Base-by-base conservation (phyloP, 139 green algal genomes). In the Raphidocelis subcapitata region DNA sequence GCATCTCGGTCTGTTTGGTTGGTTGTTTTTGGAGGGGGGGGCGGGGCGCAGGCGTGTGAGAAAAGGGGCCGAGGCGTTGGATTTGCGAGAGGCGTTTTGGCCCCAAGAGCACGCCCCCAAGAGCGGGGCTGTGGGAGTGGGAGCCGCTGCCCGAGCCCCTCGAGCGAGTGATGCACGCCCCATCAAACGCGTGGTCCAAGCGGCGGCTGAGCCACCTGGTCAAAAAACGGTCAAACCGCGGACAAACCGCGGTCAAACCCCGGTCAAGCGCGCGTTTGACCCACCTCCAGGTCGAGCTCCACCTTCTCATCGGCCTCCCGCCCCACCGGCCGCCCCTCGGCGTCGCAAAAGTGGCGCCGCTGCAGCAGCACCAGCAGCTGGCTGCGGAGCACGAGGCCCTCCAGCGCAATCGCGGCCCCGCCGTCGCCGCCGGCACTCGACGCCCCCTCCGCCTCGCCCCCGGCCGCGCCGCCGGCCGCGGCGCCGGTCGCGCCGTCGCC, bases 351-450 rank as follows among this genome's bases (percentile, higher is more conserved):
- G 61, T 84, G 82, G 24, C 81, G 69, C 33, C 81, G 72, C 76
- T 77, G 73, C 73, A 97, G 81, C 67, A 95, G 82, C 67, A 94
- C 87, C 49, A 92, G 73, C 73, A 98, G 77, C 88, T 97, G 92
- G 29, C 65, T 87, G 65, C 94, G 85, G 79, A 96, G 82, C 57
- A 97, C 86, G 5, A 98, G 47, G 49, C 94, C 94, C 64, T 93
- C 79, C 77, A 95, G 72, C 23, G n/a, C n/a, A n/a, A n/a, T n/a
- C n/a, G n/a, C n/a, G n/a, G n/a, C n/a, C 21, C 28, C 52, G 23
- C 18, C 46, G 52, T 23, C 47, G 67, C 37, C 33, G 14, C 5
- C 35, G 8, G 33, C 33, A 23, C 62, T 67, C 55, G 62, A 32
- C 51, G n/a, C 24, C 16, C 55, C 55, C 14, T 20, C 55, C 8